These are phyloP conservation scores for Venturiaceae sp. DNA, from an alignment of 2,329 filamentous ascomycete species.

Conservation along the genomic window DNA sequence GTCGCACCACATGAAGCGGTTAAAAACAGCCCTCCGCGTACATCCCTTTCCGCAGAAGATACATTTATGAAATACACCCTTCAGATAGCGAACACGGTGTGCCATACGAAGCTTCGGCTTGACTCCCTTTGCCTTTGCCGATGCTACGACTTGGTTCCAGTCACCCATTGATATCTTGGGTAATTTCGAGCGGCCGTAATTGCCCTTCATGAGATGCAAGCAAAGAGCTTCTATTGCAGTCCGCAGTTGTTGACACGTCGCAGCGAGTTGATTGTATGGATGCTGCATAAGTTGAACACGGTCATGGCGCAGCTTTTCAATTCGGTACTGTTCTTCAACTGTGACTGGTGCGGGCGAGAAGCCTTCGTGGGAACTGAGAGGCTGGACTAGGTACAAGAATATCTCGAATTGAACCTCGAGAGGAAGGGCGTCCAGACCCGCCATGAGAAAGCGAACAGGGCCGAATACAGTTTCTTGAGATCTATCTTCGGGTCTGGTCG, in stretches of 20 bases:
- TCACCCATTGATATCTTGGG: not conserved
- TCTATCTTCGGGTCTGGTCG: no score
- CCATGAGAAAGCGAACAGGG: no score
- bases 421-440: not conserved
- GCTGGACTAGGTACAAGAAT: not conserved
- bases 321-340: not conserved
- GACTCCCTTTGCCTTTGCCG: not conserved
- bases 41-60: not conserved
- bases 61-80: not conserved
- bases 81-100: not conserved
- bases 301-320: not conserved
- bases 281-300: not conserved
- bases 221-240: not conserved
- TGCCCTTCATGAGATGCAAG: conserved; percentile 1
- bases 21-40: conserved; percentile 1
- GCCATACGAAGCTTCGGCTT: not conserved
- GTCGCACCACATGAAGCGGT: conserved; percentile 5
- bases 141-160: not conserved
- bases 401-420: not conserved
- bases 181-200: not conserved
- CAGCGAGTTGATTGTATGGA: conserved; percentile 1
- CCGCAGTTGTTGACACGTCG: not conserved
- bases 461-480: no score
- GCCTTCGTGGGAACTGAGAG: not conserved
- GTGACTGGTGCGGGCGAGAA: not conserved